Base-by-base conservation (phyloP, 345 rosid genomes). In the Rhodamnia argentea region DNA sequence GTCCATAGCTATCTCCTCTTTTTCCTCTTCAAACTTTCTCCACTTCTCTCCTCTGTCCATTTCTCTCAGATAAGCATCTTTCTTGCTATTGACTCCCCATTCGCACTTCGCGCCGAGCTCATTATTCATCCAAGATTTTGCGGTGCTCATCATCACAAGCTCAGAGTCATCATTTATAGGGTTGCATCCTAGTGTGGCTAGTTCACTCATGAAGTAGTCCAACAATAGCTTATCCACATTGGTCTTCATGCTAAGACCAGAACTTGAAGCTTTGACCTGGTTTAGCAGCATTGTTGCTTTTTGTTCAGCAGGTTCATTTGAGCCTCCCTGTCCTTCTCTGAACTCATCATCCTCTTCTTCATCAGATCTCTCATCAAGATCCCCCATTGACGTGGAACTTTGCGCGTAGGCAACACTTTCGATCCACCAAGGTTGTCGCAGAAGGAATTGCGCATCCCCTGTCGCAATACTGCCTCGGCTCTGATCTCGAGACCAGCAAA, bases 401-500 rank as follows among this genome's bases (percentile, higher is more conserved):
- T 70, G 78, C 24, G 20, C 23, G 16, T 16, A 32, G 44, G 76
- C 76, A 64, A 64, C 76, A 16, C 44, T 64, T 64, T 64, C 13
- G 44, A 32, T 15, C 44, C 4, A 12, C 78, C 78, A 70, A 70
- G 78, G 47, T 32, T 70, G 78, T 32, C 24, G 78, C 6, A 70
- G 47, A 70, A 32, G 78, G 78, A 32, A 32, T 70, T 70, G 47
- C 8, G 58, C 42, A n/a, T n/a, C 91, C 86, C 88, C 82, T 32
- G 78, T 70, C 0, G 47, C 37, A 18, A 22, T 16, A 58, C 87
- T 75, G 81, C 88, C 90, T 87, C 89, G 93, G 87, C 87, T 90
- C 89, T 87, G 92, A 85, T 87, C 57, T 83, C 87, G 86, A 74
- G 91, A 91, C 37, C 92, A 89, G 40, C 90, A 89, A 37, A 86